phyloP scores from a whole-genome alignment of 768 basidiomycete genomes.

The Termitomyces sp. region DNA sequence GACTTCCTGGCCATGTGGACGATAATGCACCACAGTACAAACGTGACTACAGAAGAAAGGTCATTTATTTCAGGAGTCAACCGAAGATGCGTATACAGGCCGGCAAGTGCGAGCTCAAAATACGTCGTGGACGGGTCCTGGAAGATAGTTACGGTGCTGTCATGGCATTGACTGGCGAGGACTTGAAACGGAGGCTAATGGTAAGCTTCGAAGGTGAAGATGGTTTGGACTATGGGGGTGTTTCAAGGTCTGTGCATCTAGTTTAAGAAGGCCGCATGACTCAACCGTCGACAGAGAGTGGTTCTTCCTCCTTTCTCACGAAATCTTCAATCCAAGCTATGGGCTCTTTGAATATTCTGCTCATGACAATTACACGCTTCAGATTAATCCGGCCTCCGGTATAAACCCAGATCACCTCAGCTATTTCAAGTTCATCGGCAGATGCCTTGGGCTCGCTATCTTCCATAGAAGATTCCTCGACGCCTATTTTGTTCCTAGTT shows the following conservation, averaged over 20 bases:
- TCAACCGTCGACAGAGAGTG: constrained; percentile 52
- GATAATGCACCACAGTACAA: constrained; percentile 94
- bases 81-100: constrained; percentile 72
- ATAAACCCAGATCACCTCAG: constrained; percentile 74
- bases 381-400: constrained; percentile 72
- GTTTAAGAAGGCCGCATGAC: background rate
- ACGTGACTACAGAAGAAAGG: constrained; percentile 86
- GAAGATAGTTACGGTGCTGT: constrained; percentile 85
- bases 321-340: constrained; percentile 79
- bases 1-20: constrained; percentile 76
- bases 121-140: constrained; percentile 73
- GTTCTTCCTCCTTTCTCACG: constrained; percentile 82
- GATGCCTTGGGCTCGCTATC: constrained; percentile 66
- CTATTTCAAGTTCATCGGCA: constrained; percentile 81
- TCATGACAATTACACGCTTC: constrained; percentile 75
- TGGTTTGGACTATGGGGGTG: constrained; percentile 74
- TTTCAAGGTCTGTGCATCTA: constrained; percentile 45
- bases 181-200: constrained; percentile 66
- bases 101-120: constrained; percentile 84
- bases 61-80: constrained; percentile 89
- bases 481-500: constrained; percentile 72
- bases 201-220: constrained; percentile 78
- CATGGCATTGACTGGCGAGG: constrained; percentile 72
- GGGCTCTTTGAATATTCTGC: constrained; percentile 80
- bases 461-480: constrained; percentile 78